These are phyloP conservation scores for Termitomyces sp. DNA, from an alignment of 768 basidiomycete species.

Conservation along the genomic window DNA sequence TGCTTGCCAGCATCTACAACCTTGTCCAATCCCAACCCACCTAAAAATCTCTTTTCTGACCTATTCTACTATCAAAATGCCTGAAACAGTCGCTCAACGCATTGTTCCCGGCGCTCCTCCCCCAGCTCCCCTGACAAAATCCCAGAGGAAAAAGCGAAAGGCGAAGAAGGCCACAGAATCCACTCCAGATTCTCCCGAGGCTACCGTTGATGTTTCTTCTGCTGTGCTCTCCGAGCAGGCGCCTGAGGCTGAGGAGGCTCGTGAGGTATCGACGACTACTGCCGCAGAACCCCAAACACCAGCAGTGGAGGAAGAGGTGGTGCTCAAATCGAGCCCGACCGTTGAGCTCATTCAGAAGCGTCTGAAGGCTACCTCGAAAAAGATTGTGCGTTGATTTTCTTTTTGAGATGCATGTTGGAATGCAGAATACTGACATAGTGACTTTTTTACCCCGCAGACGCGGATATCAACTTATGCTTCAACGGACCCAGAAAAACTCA, in stretches of 20 bases:
- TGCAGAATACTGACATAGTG: constrained; percentile 5
- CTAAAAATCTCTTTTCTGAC: constrained; percentile 17
- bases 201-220: constrained; percentile 44
- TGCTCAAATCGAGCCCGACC: constrained; percentile 61
- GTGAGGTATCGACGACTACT: constrained; percentile 44
- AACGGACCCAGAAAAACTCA: constrained; percentile 68
- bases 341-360: constrained; percentile 81
- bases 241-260: constrained; percentile 45
- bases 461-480: constrained; percentile 72
- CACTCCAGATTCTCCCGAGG: constrained; percentile 45
- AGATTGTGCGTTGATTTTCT: constrained; percentile 60
- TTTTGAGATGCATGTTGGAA: neutral
- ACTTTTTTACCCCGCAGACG: constrained; percentile 41
- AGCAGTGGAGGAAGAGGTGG: constrained; percentile 43
- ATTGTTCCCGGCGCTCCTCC: constrained; percentile 79
- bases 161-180: constrained; percentile 45
- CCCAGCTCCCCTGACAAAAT: constrained; percentile 55
- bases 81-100: constrained; percentile 42
- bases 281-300: constrained; percentile 40
- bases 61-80: constrained; percentile 28
- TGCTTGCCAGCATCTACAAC: constrained; percentile 18
- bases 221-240: constrained; percentile 49
- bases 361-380: constrained; percentile 75
- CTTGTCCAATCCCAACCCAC: constrained; percentile 9
- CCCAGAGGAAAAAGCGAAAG: constrained; percentile 71